Conservation (phyloP, 371 early-diverging fungal genomes). For the Rhizopus stolonifer region DNA sequence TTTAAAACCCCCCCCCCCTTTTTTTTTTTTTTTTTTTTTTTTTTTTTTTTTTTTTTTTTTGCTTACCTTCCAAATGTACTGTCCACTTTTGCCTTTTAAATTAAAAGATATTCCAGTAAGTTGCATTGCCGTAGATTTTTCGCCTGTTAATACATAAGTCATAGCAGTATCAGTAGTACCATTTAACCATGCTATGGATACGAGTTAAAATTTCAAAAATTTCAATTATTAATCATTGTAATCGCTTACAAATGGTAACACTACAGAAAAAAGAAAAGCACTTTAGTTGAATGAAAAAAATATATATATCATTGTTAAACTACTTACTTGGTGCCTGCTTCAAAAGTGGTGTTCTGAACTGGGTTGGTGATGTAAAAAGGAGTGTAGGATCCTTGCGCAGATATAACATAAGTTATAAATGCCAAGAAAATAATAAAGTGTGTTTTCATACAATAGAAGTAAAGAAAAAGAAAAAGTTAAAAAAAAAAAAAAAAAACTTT, state of each 20-base stretch:
- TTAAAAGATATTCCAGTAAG: conserved; percentile 11
- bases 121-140: conserved; percentile 16
- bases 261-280: conserved; percentile 3
- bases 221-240: background rate
- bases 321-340: conserved; percentile 24
- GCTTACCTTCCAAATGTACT: conserved; percentile 30
- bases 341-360: conserved; percentile 19
- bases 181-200: conserved; percentile 25
- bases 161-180: conserved; percentile 18
- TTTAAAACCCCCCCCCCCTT: too few species aligned
- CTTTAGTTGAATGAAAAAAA: background rate
- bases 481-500: background rate
- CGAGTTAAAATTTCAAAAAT: background rate
- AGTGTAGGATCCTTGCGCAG: conserved; percentile 19
- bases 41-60: conserved; percentile 4
- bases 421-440: conserved; percentile 3
- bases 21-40: background rate
- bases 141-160: conserved; percentile 21
- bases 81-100: conserved; percentile 19
- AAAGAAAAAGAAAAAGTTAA: background rate
- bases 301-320: background rate
- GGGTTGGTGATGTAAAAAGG: conserved; percentile 33
- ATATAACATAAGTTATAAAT: conserved; percentile 10
- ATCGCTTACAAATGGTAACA: conserved; percentile 15
- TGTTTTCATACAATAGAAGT: background rate